These are phyloP conservation scores for Cucurbita maxima DNA, from an alignment of 306 rosid genomes.

Conservation along the genomic window DNA sequence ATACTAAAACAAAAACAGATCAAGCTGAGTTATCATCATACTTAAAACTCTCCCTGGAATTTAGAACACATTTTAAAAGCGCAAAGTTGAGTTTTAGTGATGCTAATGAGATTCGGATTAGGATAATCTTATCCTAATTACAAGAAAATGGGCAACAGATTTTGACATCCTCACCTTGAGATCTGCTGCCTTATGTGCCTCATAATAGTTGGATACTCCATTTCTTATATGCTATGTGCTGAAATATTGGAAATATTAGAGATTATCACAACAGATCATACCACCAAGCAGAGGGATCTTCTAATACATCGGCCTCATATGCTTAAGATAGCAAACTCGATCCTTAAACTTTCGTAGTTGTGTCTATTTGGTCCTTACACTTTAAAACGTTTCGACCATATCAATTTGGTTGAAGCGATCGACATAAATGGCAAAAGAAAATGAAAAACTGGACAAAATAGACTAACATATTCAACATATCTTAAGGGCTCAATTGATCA, in stretches of 20 bases:
- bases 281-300: neutral
- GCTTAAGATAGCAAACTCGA: neutral
- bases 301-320: neutral
- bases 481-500: too few relatives aligned
- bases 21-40: neutral
- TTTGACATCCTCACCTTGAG: neutral
- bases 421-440: neutral
- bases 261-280: neutral
- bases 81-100: neutral
- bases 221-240: neutral
- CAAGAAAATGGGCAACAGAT: neutral
- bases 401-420: neutral
- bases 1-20: neutral
- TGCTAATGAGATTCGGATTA: neutral
- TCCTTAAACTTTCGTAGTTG: neutral
- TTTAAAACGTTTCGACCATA: neutral
- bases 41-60: neutral
- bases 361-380: neutral
- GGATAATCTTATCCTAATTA: neutral
- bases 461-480: too few relatives aligned
- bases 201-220: constrained; percentile 1
- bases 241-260: neutral
- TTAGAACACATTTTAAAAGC: neutral
- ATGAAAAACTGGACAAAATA: neutral
- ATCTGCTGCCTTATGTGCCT: neutral